A percentile compares a stretch with the other conserved stretches of the same genome.
These are phyloP conservation scores for Brassica incana DNA, from an alignment of 345 rosid species.

Conservation along the genomic window DNA sequence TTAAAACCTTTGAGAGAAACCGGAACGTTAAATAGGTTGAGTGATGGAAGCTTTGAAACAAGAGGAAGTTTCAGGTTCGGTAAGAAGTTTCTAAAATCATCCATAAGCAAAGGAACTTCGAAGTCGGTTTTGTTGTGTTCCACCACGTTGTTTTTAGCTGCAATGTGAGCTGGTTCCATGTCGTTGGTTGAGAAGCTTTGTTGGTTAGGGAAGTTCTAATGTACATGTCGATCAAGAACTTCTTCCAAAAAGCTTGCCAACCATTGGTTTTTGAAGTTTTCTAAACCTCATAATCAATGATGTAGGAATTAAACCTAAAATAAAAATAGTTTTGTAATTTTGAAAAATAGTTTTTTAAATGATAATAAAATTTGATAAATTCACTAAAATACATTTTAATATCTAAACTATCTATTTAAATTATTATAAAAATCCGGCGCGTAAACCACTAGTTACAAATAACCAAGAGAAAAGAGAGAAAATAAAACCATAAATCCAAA, in stretches of 20 bases:
- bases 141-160: conserved; percentile 86
- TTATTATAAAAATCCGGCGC: too few relatives aligned
- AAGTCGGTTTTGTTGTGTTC: conserved; percentile 79
- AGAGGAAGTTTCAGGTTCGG: conserved; percentile 77
- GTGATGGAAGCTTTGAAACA: conserved; percentile 77
- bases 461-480: neutral
- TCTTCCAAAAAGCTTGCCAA: conserved; percentile 39
- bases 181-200: conserved; percentile 97
- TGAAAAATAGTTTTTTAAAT: too few relatives aligned
- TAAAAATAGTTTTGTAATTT: too few relatives aligned
- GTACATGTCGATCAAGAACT: conserved; percentile 91
- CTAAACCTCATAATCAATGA: too few relatives aligned
- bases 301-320: too few relatives aligned
- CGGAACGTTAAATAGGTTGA: conserved; percentile 83
- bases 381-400: too few relatives aligned
- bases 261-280: conserved; percentile 77
- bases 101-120: conserved; percentile 77
- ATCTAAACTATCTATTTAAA: too few relatives aligned
- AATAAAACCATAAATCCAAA: neutral
- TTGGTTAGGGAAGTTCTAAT: conserved; percentile 87
- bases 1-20: conserved; percentile 90
- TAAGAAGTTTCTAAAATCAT: conserved; percentile 65
- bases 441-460: neutral
- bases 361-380: too few relatives aligned
- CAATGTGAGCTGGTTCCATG: conserved; percentile 95